phyloP scores from a whole-genome alignment of 176 grass and related monocot species.

The Tuctoria greenei region DNA sequence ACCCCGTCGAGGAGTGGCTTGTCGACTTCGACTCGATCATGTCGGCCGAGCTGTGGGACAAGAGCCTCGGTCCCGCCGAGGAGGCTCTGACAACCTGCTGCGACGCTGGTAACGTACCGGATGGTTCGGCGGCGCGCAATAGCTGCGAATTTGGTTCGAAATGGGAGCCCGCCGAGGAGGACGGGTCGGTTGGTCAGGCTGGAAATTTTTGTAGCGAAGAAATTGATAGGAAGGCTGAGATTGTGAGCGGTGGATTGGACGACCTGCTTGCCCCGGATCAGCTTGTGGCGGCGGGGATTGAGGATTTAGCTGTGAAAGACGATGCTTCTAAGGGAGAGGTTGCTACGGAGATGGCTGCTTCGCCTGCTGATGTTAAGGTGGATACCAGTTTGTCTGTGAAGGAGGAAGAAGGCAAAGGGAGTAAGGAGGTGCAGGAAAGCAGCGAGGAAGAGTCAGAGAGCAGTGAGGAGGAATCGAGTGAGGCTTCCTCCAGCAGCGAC shows the following conservation, averaged over 20 bases:
- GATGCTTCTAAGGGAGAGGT: not conserved
- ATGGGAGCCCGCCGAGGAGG: conserved; percentile 3
- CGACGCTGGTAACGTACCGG: not conserved
- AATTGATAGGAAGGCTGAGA: conserved; percentile 18
- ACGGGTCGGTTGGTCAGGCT: not conserved
- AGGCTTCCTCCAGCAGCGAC: conserved; percentile 42
- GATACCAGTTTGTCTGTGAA: not conserved
- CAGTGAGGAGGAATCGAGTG: conserved; percentile 31
- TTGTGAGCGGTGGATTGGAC: not conserved
- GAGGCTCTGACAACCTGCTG: not conserved
- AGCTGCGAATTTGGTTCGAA: conserved; percentile 18
- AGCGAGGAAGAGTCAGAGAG: conserved; percentile 40
- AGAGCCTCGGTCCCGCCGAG: conserved; percentile 15
- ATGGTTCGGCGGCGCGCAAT: not conserved
- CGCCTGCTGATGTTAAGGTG: conserved; percentile 16
- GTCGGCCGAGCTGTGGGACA: conserved; percentile 27
- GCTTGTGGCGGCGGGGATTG: not conserved
- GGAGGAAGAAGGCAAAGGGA: not conserved
- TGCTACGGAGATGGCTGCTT: not conserved
- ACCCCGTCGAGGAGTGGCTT: conserved; percentile 83
- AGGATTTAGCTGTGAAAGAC: conserved; percentile 25
- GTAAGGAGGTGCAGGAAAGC: conserved; percentile 28
- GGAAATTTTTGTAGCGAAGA: not conserved
- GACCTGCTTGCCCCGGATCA: conserved; percentile 5
- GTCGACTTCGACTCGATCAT: conserved; percentile 57